Conservation (phyloP, 768 basidiomycete genomes). For the Mycena capillaripes region DNA sequence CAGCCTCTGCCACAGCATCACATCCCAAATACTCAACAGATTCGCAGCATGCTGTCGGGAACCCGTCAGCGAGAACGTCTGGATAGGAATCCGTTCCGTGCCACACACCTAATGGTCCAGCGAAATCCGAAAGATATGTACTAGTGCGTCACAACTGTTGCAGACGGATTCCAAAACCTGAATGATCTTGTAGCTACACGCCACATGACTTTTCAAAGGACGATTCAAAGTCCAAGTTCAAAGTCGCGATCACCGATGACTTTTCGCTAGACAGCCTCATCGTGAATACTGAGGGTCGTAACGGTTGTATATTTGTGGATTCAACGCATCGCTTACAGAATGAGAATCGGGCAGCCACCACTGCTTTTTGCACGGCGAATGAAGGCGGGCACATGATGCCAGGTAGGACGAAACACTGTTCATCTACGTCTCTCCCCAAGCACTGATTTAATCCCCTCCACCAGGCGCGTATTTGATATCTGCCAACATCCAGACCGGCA, state of each 20-base stretch:
- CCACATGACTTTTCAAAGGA: slow-evolving; percentile 12
- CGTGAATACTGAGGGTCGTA: not conserved
- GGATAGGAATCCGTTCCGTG: slow-evolving; percentile 17
- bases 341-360: slow-evolving; percentile 23
- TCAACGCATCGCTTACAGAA: slow-evolving; percentile 20
- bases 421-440: not conserved
- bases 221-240: slow-evolving; percentile 23
- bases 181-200: not conserved
- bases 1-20: not conserved
- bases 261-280: slow-evolving; percentile 26
- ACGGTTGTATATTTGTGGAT: slow-evolving; percentile 18
- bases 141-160: not conserved
- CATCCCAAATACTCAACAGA: not conserved
- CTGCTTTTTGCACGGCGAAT: slow-evolving; percentile 16
- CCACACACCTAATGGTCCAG: slow-evolving; percentile 21
- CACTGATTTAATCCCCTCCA: not conserved
- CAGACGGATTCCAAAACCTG: not conserved
- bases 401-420: not conserved
- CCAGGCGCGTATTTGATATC: slow-evolving; percentile 19
- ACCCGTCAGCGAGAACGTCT: not conserved
- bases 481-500: slow-evolving; percentile 10
- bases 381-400: slow-evolving; percentile 11
- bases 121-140: slow-evolving; percentile 23
- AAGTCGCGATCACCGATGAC: slow-evolving; percentile 18
- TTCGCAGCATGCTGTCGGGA: not conserved